Evolutionary conservation across 805 yeast genomes (phyloP), one percentile per base, ranked within the genome.

Genomic region (Lipomyces yamanashiensis): DNA sequence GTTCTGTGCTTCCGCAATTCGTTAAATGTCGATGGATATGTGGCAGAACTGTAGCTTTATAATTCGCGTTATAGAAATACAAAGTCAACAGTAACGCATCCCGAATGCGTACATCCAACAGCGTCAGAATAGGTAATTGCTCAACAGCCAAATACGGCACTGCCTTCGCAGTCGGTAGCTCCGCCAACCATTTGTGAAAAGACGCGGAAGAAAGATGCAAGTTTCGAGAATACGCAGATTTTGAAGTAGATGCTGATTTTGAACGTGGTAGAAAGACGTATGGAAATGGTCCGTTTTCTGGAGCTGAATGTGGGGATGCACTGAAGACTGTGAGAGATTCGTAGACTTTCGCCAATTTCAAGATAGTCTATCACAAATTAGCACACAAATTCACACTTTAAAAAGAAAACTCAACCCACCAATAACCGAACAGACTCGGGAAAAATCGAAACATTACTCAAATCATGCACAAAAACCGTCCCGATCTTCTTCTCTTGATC

Each of bases 71-170:
- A 19, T 54, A 54, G 3, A 54, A 34, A 54, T 58, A 64, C 33
- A 64, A 19, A 3, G 68, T 62, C 44, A 47, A 36, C 19, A 62
- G 39, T 9, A 54, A 62, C 41, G 68, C 68, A 41, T 61, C 63
- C 3, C 63, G 63, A 10, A 64, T 13, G 1, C 51, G 45, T 8
- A 54, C 39, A 19, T 61, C 61, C 40, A 64, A n/a, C 2, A 64
- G 57, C n/a, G 58, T 37, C 12, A 60, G 47, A 7, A 54, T 44
- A 3, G 67, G 65, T 2, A 13, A 13, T 7, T 56, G 47, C 17
- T 33, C 43, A 6, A 23, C 36, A 2, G 48, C 28, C n/a, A 48
- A 5, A 43, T 53, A 53, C 8, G 49, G 37, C 7, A 53, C 48
- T 1, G 15, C 28, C 13, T 41, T 8, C 12, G 48, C 10, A 5